Conservation (phyloP, 257 asterid species). For the Fraxinus pennsylvanica region DNA sequence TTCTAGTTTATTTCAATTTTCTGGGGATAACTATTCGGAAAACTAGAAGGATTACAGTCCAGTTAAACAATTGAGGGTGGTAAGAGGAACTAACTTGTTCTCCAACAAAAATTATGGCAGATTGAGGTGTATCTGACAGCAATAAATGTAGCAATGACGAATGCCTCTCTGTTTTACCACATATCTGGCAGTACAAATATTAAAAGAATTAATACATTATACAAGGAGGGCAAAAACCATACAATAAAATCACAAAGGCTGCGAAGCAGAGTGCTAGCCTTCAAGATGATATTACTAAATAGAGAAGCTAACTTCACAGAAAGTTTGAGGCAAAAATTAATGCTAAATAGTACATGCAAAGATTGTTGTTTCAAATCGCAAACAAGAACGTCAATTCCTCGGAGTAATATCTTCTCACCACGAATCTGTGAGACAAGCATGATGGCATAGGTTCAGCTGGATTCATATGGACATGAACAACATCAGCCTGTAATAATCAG, state of each 20-base stretch:
- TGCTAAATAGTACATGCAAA: neutral
- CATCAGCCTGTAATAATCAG: slow-evolving; percentile 61
- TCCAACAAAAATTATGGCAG: slow-evolving; percentile 86
- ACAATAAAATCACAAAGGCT: slow-evolving; percentile 4
- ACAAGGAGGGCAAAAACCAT: slow-evolving; percentile 14
- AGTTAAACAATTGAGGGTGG: slow-evolving; percentile 19
- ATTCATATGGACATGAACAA: slow-evolving; percentile 77
- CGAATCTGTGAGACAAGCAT: slow-evolving; percentile 78
- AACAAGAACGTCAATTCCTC: neutral
- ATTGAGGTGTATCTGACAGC: slow-evolving; percentile 69
- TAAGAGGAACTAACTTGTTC: slow-evolving; percentile 70
- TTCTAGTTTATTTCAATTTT: neutral
- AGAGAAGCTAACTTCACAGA: slow-evolving; percentile 12
- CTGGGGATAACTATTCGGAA: neutral
- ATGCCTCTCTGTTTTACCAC: slow-evolving; percentile 67
- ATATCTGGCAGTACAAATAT: slow-evolving; percentile 46
- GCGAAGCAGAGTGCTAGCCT: neutral
- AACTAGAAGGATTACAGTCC: slow-evolving; percentile 13
- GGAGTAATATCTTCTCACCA: slow-evolving; percentile 55
- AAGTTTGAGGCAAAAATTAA: neutral
- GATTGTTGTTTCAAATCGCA: slow-evolving; percentile 5
- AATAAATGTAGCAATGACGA: slow-evolving; percentile 60
- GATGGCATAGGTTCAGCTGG: slow-evolving; percentile 84
- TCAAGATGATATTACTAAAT: neutral
- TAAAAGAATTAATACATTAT: slow-evolving; percentile 5